Base-by-base conservation (phyloP, 2,329 filamentous ascomycete species). In the Sporothrix pallida region DNA sequence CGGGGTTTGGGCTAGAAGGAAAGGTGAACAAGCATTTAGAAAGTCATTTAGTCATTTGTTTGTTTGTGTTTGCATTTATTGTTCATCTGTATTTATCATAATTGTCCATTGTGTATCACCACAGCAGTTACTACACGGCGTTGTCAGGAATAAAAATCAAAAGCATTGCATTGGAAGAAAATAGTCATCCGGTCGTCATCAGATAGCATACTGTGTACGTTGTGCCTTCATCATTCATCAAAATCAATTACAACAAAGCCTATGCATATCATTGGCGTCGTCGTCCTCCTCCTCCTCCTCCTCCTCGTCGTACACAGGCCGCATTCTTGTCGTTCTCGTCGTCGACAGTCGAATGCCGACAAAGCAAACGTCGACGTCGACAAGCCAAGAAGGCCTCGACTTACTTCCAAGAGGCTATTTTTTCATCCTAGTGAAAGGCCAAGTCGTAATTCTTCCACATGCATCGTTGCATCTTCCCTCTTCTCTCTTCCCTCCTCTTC, bases 121-220 rank as follows among this genome's bases (percentile, higher is more conserved):
- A 50, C 46, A 52, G 62, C 62, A 52, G 65, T 68, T 52, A 68
- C n/a, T 50, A 67, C 62, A 48, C 13, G 65, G 65, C 65, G 65
- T 68, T 52, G 23, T 23, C 23, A 4, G 46, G 65, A 52, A 52
- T 37, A 37, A 63, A 68, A 68, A 48, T 48, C 65, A 68, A 68
- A 52, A 52, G 65, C 65, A 68, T 68, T 37, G 65, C 52, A 68
- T 52, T 10, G 2, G 42, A 48, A 48, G 4, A 5, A 12, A 20
- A 46, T 15, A 23, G 13, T 8, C 31, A 37, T 37, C 31, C 31
- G 3, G 31, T 37, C 31, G 31, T 7, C 31, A 37, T 7, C 31
- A 37, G 31, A 7, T 37, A 37, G 31, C 31, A 37, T 37, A 7
- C 4, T 37, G 4, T 7, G 31, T 37, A 37, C 7, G 31, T 37